Evolutionary conservation across 2,329 filamentous ascomycete genomes (phyloP), one percentile per base, ranked within the genome.

Genomic region (Pseudogymnoascus sp.): DNA sequence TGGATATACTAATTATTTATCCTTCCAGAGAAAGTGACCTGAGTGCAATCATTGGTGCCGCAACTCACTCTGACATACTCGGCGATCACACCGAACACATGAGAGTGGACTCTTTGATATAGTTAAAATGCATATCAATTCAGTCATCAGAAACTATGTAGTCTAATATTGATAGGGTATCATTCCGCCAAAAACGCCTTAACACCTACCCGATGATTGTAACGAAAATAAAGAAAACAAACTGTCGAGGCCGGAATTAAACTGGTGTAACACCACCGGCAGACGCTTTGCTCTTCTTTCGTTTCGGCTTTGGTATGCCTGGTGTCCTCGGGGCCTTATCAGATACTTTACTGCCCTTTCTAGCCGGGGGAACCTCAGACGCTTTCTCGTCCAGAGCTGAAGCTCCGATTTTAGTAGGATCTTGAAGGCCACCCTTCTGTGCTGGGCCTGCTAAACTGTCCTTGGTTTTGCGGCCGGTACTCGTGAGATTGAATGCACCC

Each of bases 401-500:
- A 11, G 67, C 66, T 37, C 62, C 60, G 15, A 47, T 58, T 14
- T 64, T 61, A n/a, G 62, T 60, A 38, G 66, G 66, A 9, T 62
- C 60, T 39, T 36, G 64, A 53, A 36, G 64, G 62, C 20, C 61
- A 57, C 57, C 64, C 66, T 14, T 63, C 64, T 15, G 63, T 20
- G 58, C 41, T 14, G 67, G 62, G 3, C 67, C 62, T 41, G 61
- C 63, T 22, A 70, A 58, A 53, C 66, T 70, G 28, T 67, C 68
- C 33, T 68, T 68, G 25, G 70, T 68, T 41, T 68, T 69, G 28
- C 83, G 78, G 1, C 84, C 84, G 0, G 83, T 86, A 6, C 82
- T 84, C 7, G 81, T 80, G 9, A 87, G 77, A 66, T 86, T 83
- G 71, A 87, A 88, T 60, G 85, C 82, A 58, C 85, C 85, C 0